These are phyloP conservation scores for Cyberlindnera euphorbiae DNA, from an alignment of 805 yeast species.

Conservation along the genomic window DNA sequence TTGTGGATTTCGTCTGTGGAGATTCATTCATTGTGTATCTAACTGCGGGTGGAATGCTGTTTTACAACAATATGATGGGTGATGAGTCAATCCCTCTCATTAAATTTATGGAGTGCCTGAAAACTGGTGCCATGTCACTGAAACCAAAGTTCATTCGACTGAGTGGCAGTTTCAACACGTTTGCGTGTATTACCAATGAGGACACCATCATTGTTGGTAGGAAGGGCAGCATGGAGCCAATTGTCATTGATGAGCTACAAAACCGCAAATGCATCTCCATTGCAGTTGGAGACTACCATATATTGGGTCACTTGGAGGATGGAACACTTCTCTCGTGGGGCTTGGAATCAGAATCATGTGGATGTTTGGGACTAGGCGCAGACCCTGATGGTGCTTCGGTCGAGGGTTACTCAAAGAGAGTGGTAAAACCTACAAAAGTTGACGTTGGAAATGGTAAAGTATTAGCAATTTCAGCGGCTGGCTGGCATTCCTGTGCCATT, in stretches of 20 bases:
- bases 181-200: conserved; percentile 52
- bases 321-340: conserved; percentile 71
- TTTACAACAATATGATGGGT: conserved; percentile 20
- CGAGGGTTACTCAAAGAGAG: conserved; percentile 24
- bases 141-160: conserved; percentile 42
- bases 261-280: conserved; percentile 46
- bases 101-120: conserved; percentile 31
- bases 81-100: conserved; percentile 23
- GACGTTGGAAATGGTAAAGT: conserved; percentile 29
- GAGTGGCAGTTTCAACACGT: conserved; percentile 48
- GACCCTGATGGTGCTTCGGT: conserved; percentile 16
- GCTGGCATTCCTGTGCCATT: conserved; percentile 78
- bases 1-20: conserved; percentile 54
- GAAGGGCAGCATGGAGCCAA: conserved; percentile 28
- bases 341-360: conserved; percentile 52
- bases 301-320: conserved; percentile 50
- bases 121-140: conserved; percentile 14
- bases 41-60: conserved; percentile 36
- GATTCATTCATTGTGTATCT: conserved; percentile 48
- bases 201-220: conserved; percentile 28
- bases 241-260: conserved; percentile 38
- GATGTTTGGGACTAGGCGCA: conserved; percentile 65
- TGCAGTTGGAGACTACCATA: conserved; percentile 71
- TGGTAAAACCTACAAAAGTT: conserved; percentile 40
- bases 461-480: conserved; percentile 64